Percentiles rank a stretch among this genome's conserved stretches.
These are phyloP conservation scores for Ceratocystis alfenasii DNA, from an alignment of 2,329 filamentous ascomycete genomes.

Conservation along the genomic window DNA sequence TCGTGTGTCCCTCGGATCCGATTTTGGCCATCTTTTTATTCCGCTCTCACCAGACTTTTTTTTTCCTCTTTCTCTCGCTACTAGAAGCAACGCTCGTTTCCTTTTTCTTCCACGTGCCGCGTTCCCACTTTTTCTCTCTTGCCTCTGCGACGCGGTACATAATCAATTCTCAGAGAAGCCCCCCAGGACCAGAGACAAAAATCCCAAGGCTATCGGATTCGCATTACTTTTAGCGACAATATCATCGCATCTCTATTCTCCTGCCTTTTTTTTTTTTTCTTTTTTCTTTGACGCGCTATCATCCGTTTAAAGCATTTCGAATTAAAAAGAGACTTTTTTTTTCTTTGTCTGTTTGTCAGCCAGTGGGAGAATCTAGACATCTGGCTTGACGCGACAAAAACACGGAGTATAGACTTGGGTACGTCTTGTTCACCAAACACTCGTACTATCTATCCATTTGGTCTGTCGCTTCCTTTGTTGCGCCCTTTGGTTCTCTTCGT, in stretches of 20 bases:
- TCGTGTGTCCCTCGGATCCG: not conserved
- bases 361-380: not conserved
- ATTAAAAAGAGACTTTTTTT: slow-evolving; percentile 4
- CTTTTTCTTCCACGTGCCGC: slow-evolving; percentile 5
- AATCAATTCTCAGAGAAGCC: slow-evolving; percentile 2
- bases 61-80: not conserved
- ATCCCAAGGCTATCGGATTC: slow-evolving; percentile 1
- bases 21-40: not conserved
- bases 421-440: too few species aligned
- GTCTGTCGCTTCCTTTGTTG: not conserved
- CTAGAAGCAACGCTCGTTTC: slow-evolving; percentile 9
- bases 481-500: not conserved
- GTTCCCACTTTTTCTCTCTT: slow-evolving; percentile 1
- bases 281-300: not conserved
- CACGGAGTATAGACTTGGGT: slow-evolving; percentile 2
- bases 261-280: not conserved
- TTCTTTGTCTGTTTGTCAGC: not conserved
- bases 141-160: slow-evolving; percentile 7
- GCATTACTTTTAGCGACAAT: slow-evolving; percentile 6
- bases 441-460: not conserved
- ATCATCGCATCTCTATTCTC: not conserved
- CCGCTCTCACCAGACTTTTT: not conserved
- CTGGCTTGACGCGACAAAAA: slow-evolving; percentile 9
- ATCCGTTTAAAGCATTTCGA: not conserved
- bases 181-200: not conserved